Percentiles rank a stretch among this genome's conserved stretches.
Conservation (phyloP, 805 yeast species). For the Sugiyamaella floridensis region DNA sequence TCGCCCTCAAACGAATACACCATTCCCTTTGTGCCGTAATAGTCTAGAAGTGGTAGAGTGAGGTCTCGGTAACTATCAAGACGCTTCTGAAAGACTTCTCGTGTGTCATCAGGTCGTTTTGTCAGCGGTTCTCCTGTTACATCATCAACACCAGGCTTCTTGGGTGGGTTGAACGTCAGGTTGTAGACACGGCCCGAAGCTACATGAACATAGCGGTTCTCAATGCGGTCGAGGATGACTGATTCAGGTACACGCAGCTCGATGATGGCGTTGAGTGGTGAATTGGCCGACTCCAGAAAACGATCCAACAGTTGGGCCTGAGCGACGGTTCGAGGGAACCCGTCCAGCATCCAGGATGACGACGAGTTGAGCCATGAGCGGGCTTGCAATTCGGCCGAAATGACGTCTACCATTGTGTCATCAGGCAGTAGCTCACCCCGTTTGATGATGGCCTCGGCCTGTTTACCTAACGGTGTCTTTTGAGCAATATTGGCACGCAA, state of each 20-base stretch:
- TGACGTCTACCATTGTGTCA: constrained; percentile 50
- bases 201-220: constrained; percentile 76
- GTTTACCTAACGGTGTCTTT: constrained; percentile 42
- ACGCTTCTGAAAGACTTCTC: constrained; percentile 61
- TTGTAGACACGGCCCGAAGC: constrained; percentile 86
- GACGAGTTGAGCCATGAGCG: constrained; percentile 38
- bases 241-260: constrained; percentile 80
- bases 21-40: constrained; percentile 46
- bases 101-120: constrained; percentile 79
- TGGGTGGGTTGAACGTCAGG: constrained; percentile 83
- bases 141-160: constrained; percentile 73
- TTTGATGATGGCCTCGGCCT: constrained; percentile 51
- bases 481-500: constrained; percentile 59
- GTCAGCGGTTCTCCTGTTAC: constrained; percentile 79
- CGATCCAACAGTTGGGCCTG: constrained; percentile 62
- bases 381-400: constrained; percentile 42
- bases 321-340: constrained; percentile 74
- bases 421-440: constrained; percentile 74
- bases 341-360: constrained; percentile 74
- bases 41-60: constrained; percentile 58
- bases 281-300: constrained; percentile 31
- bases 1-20: constrained; percentile 59
- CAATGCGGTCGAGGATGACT: constrained; percentile 75
- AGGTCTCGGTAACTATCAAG: constrained; percentile 53
- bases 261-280: constrained; percentile 66